A percentile compares a stretch with the other conserved stretches of the same genome.
These are phyloP conservation scores for Pelagophyceae sp. DNA, from an alignment of 352 stramenopile species.

Conservation along the genomic window DNA sequence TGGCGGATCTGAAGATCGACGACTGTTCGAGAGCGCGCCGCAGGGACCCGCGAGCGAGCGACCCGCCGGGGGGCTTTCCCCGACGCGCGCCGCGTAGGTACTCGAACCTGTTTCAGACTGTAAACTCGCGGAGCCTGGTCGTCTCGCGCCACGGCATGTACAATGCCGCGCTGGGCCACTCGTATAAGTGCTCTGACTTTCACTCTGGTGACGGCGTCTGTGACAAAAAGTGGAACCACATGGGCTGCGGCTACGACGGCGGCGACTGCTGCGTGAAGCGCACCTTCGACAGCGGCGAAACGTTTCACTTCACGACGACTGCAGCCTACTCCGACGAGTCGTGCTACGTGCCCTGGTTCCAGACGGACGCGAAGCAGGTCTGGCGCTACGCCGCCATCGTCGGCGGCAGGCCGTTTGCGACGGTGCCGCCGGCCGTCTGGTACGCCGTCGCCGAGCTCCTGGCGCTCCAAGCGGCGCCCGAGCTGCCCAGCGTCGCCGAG, in stretches of 20 bases:
- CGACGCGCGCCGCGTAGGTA: no score
- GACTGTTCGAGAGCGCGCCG: no score
- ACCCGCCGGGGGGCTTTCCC: no score
- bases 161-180: no score
- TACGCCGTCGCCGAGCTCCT: not conserved
- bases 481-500: not conserved
- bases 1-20: no score
- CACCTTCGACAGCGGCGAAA: not conserved
- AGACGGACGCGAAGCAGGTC: not conserved
- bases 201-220: not conserved
- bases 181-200: no score
- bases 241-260: slow-evolving; percentile 9
- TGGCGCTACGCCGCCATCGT: not conserved
- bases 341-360: not conserved
- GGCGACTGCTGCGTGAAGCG: not conserved
- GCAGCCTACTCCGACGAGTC: not conserved
- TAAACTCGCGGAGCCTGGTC: no score
- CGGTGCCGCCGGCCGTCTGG: not conserved
- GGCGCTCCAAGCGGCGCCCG: not conserved
- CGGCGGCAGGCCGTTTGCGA: not conserved
- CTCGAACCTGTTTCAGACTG: no score
- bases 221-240: not conserved
- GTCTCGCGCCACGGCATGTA: no score
- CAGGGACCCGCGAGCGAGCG: no score
- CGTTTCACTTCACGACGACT: not conserved